These are phyloP conservation scores for Lactarius sanguifluus DNA, from an alignment of 768 basidiomycete genomes.

Conservation along the genomic window DNA sequence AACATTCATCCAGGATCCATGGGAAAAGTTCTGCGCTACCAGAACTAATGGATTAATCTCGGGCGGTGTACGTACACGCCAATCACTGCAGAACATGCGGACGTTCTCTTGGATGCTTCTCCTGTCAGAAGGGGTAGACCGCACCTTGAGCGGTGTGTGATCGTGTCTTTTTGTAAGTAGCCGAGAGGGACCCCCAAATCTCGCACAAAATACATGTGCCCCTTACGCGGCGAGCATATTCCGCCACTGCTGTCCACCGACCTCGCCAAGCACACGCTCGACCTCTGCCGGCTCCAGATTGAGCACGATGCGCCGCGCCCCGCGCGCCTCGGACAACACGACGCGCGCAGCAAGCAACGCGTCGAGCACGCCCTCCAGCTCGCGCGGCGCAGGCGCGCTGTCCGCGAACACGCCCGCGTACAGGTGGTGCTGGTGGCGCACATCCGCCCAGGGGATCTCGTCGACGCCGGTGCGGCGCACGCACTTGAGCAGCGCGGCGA, in stretches of 20 bases:
- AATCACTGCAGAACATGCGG: neutral
- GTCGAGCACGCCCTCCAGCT: slow-evolving; percentile 69
- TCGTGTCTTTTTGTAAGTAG: neutral
- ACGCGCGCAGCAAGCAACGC: slow-evolving; percentile 78
- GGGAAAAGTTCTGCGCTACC: neutral
- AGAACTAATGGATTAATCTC: neutral
- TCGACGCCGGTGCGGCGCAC: slow-evolving; percentile 81
- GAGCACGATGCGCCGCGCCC: slow-evolving; percentile 72
- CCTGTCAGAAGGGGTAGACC: slow-evolving; percentile 5
- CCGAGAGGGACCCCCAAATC: neutral
- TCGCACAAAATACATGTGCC: neutral
- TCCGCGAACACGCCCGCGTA: slow-evolving; percentile 65
- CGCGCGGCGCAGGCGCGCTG: slow-evolving; percentile 56
- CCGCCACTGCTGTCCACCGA: slow-evolving; percentile 71
- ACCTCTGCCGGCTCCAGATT: slow-evolving; percentile 84
- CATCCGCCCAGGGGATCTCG: slow-evolving; percentile 84
- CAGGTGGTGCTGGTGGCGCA: slow-evolving; percentile 72
- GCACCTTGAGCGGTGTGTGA: neutral
- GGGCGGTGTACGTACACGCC: slow-evolving; percentile 2
- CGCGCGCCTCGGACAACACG: slow-evolving; percentile 64
- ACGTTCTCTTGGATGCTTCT: slow-evolving; percentile 6
- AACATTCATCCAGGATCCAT: neutral
- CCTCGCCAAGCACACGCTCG: slow-evolving; percentile 79
- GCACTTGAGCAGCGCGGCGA: slow-evolving; percentile 80
- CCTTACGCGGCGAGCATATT: slow-evolving; percentile 40